A percentile compares a stretch with the other conserved stretches of the same genome.
These are phyloP conservation scores for Umbelopsis ramanniana DNA, from an alignment of 192 early-diverging fungal species.

Conservation along the genomic window DNA sequence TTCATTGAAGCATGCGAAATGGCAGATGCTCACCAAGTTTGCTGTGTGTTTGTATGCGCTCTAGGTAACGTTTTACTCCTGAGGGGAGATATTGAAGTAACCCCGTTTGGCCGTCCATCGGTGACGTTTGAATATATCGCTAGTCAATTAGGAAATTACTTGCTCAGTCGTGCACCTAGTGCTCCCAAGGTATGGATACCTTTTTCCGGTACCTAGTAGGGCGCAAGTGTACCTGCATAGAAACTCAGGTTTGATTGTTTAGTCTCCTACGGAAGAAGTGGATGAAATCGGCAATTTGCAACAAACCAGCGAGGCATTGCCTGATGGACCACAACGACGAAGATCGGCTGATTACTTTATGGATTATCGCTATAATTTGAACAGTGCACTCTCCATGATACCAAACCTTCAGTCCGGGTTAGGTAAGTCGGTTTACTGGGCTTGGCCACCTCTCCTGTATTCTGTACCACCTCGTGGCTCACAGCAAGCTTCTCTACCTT, in stretches of 20 bases:
- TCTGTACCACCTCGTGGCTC: slow-evolving; percentile 8
- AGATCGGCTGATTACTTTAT: slow-evolving; percentile 35
- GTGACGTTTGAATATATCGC: slow-evolving; percentile 74
- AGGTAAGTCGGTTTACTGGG: slow-evolving; percentile 28
- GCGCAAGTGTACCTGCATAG: too few relatives aligned
- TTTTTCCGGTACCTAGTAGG: background rate
- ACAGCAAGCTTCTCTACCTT: slow-evolving; percentile 6
- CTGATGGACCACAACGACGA: slow-evolving; percentile 20
- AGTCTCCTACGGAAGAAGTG: background rate
- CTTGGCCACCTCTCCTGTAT: background rate
- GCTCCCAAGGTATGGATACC: slow-evolving; percentile 24
- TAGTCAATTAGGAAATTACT: slow-evolving; percentile 74
- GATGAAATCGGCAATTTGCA: background rate
- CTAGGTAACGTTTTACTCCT: slow-evolving; percentile 81
- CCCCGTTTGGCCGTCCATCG: slow-evolving; percentile 48
- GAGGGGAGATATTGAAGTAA: slow-evolving; percentile 65
- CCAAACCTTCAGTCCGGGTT: slow-evolving; percentile 63
- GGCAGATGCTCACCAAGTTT: background rate
- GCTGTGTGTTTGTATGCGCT: background rate
- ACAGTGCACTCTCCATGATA: slow-evolving; percentile 59
- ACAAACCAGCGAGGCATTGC: too few relatives aligned
- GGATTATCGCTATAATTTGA: slow-evolving; percentile 56
- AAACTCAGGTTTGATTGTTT: too few relatives aligned
- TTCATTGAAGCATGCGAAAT: too few relatives aligned
- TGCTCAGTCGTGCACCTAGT: slow-evolving; percentile 52